Evolutionary conservation across 2,329 filamentous ascomycete species (phyloP).

Genomic region (Stachybotrys chartarum): DNA sequence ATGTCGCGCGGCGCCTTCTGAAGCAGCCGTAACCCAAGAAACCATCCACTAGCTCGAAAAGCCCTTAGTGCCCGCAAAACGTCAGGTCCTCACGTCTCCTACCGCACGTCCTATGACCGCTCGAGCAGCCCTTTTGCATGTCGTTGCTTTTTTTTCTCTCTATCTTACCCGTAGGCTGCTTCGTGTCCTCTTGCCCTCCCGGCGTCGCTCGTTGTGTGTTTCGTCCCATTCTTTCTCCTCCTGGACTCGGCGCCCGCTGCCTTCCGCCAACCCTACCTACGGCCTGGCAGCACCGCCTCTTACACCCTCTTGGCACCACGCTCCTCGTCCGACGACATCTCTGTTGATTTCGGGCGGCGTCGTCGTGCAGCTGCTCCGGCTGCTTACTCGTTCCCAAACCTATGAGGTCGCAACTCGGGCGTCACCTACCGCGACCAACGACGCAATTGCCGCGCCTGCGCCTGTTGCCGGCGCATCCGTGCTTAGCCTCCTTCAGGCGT

Average conservation of each 20-base stretch:
- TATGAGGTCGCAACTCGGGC: constrained; percentile 15
- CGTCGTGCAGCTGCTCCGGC: too few species aligned
- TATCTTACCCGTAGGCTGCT: not conserved
- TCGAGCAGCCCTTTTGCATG: not conserved
- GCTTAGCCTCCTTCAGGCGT: not conserved
- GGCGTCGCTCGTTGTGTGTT: not conserved
- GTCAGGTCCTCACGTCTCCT: not conserved
- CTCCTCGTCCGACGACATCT: not conserved
- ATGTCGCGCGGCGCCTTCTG: too few species aligned
- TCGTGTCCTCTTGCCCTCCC: not conserved
- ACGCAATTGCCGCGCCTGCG: constrained; percentile 4
- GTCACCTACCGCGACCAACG: constrained; percentile 4
- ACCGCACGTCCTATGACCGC: not conserved
- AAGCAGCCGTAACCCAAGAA: not conserved
- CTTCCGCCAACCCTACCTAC: not conserved
- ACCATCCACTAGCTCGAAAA: not conserved
- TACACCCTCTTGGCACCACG: not conserved
- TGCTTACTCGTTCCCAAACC: not conserved
- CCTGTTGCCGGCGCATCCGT: constrained; percentile 7
- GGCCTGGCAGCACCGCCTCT: not conserved
- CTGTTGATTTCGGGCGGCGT: not conserved
- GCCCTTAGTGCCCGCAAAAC: not conserved
- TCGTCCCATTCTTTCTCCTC: not conserved
- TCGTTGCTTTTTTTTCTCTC: not conserved
- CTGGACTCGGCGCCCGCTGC: too few species aligned